Percentiles rank a stretch among this genome's conserved stretches.
Conservation (phyloP, 768 basidiomycete species). For the Termitomyces sp. region DNA sequence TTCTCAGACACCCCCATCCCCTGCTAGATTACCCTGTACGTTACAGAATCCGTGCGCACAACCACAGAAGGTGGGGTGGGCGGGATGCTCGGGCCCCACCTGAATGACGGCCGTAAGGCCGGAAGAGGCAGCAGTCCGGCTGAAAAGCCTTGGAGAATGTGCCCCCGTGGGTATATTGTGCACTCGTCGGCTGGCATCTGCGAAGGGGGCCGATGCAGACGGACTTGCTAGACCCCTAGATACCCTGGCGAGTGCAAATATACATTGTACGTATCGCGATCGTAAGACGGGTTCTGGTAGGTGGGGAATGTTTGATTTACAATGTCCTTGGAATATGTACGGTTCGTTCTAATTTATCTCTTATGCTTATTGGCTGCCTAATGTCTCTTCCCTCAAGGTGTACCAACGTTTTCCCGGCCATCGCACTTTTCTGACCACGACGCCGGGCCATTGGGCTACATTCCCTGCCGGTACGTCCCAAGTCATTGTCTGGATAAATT, state of each 20-base stretch:
- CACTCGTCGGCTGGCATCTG: slow-evolving; percentile 4
- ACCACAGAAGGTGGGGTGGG: slow-evolving; percentile 5
- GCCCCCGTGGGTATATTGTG: neutral
- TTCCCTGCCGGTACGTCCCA: neutral
- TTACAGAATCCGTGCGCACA: slow-evolving; percentile 4
- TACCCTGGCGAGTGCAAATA: slow-evolving; percentile 2
- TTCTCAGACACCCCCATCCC: too few species aligned
- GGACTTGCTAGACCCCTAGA: slow-evolving; percentile 2
- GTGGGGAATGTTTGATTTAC: slow-evolving; percentile 3
- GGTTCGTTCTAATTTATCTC: neutral
- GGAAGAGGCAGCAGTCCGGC: slow-evolving; percentile 2
- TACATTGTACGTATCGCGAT: neutral
- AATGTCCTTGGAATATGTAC: neutral
- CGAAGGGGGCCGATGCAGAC: neutral
- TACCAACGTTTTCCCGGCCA: neutral
- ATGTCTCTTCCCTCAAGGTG: neutral
- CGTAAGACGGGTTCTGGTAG: neutral
- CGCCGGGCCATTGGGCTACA: neutral
- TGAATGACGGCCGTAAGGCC: slow-evolving; percentile 1
- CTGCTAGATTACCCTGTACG: neutral
- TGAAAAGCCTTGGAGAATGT: neutral
- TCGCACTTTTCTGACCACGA: neutral
- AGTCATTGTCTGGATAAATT: neutral
- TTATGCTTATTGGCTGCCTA: neutral
- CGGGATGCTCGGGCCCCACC: slow-evolving; percentile 1